phyloP scores from a whole-genome alignment of 1,139 yeast genomes.

The Pichia kudriavzevii region DNA sequence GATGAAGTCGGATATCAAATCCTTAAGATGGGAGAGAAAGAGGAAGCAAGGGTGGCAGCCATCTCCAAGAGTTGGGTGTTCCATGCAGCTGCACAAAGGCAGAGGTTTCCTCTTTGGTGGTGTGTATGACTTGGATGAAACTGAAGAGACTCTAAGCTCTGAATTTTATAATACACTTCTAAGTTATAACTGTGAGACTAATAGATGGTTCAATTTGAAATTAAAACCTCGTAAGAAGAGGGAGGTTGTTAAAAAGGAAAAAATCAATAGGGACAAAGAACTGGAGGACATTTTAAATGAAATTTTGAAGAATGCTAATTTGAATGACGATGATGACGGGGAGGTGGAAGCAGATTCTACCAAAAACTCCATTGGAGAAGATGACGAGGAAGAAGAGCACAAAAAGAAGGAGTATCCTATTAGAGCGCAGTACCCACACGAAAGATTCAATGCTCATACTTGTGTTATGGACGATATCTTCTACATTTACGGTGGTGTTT shows the following conservation, averaged over 20 bases:
- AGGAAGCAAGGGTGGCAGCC: conserved; percentile 86
- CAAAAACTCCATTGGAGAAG: conserved; percentile 14
- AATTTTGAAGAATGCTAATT: conserved; percentile 61
- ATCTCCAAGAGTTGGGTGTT: conserved; percentile 90
- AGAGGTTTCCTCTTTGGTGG: conserved; percentile 95
- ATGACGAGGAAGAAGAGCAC: conserved; percentile 32
- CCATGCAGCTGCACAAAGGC: conserved; percentile 82
- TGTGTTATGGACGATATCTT: conserved; percentile 80
- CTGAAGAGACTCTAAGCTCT: conserved; percentile 85
- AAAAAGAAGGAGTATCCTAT: conserved; percentile 43
- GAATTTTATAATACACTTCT: conserved; percentile 74
- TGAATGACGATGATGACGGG: conserved; percentile 46
- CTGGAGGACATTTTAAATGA: conserved; percentile 73
- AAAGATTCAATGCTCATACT: conserved; percentile 79
- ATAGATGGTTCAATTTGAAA: conserved; percentile 78
- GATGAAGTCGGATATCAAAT: conserved; percentile 80
- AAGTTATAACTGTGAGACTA: conserved; percentile 77
- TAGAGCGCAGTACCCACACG: conserved; percentile 67
- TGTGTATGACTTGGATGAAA: conserved; percentile 89
- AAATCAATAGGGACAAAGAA: conserved; percentile 65
- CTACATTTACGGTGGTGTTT: conserved; percentile 87
- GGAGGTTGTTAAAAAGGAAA: conserved; percentile 37
- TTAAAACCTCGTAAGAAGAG: conserved; percentile 57
- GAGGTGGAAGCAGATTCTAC: conserved; percentile 32
- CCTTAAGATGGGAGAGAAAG: conserved; percentile 80